Percentiles rank a stretch among this genome's conserved stretches.
Conservation (phyloP, 441 rosid genomes). For the Corymbia citriodora region DNA sequence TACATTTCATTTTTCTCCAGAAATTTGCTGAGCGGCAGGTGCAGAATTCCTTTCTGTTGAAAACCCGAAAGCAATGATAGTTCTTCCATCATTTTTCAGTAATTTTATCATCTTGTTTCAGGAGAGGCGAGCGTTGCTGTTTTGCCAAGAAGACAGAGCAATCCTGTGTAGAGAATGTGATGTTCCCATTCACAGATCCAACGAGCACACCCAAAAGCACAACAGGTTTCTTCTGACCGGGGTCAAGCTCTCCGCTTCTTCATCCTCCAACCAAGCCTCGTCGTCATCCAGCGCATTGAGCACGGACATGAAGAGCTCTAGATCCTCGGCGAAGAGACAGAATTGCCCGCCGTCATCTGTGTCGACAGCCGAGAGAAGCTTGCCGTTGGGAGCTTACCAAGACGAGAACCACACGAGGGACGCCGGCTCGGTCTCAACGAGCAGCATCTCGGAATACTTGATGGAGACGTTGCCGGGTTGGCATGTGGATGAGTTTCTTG, state of each 20-base stretch:
- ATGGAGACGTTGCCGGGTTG: constrained; percentile 77
- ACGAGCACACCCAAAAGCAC: constrained; percentile 73
- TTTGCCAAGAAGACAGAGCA: constrained; percentile 89
- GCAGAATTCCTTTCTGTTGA: neutral
- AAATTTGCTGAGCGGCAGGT: neutral
- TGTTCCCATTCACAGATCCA: constrained; percentile 64
- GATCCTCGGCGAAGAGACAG: neutral
- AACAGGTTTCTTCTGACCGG: constrained; percentile 89
- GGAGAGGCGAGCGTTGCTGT: constrained; percentile 76
- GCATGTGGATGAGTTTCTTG: constrained; percentile 86
- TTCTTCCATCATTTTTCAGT: neutral
- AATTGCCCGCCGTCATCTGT: neutral
- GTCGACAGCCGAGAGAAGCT: constrained; percentile 18
- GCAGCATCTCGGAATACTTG: constrained; percentile 73
- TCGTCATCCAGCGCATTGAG: constrained; percentile 12
- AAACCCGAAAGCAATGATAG: neutral
- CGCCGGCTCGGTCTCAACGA: constrained; percentile 30
- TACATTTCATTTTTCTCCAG: neutral
- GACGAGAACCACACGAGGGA: constrained; percentile 18
- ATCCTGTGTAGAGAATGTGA: constrained; percentile 95
- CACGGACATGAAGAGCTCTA: neutral
- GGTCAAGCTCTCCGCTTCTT: constrained; percentile 55
- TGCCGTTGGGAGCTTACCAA: neutral
- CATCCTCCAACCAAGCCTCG: constrained; percentile 28
- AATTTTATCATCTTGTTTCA: constrained; percentile 8